Conservation (phyloP, 768 basidiomycete genomes). For the Boletus sensibilis region DNA sequence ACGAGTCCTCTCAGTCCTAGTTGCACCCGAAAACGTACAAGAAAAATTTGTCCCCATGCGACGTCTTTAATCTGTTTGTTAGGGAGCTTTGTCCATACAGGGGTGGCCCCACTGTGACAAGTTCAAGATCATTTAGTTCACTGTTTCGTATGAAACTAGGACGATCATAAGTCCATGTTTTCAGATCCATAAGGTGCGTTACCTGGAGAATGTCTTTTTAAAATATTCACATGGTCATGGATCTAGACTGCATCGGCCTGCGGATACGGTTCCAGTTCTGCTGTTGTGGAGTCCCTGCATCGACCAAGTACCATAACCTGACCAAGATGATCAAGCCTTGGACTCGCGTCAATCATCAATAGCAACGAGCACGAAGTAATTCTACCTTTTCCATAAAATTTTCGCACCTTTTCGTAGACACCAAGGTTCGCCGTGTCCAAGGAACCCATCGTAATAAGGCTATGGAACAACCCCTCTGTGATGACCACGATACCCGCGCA, state of each 20-base stretch:
- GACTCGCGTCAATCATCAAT: not conserved
- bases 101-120: not conserved
- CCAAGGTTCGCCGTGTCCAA: constrained; percentile 17
- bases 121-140: not conserved
- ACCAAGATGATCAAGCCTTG: constrained; percentile 15
- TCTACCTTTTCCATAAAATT: constrained; percentile 17
- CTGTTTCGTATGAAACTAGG: not conserved
- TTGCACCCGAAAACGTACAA: not conserved
- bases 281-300: not conserved
- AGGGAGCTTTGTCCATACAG: not conserved
- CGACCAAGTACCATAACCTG: constrained; percentile 19
- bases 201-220: not conserved
- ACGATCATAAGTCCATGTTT: not conserved
- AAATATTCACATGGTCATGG: constrained; percentile 17
- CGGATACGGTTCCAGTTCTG: not conserved
- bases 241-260: constrained; percentile 7
- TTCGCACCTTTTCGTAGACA: constrained; percentile 14
- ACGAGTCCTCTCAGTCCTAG: not conserved
- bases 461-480: constrained; percentile 24
- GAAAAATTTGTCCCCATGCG: not conserved
- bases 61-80: not conserved
- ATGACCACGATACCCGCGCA: constrained; percentile 12
- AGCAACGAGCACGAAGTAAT: too few species aligned
- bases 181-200: not conserved
- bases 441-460: constrained; percentile 7